Base-by-base conservation (phyloP, 352 stramenopile genomes). In the Phytophthora europaea region DNA sequence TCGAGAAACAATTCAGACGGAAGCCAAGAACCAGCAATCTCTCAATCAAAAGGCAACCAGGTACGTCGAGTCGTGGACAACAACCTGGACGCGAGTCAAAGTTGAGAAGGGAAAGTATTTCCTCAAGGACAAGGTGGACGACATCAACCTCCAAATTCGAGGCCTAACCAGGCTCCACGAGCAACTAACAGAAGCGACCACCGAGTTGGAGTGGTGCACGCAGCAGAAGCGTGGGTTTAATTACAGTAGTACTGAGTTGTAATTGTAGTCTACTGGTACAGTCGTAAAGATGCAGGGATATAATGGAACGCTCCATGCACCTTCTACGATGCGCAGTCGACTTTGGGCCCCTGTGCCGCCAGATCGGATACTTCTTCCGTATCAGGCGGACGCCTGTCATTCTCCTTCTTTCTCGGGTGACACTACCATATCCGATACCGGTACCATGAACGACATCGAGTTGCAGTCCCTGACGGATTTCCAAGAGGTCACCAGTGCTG, bases 181-280 rank as follows among this genome's bases (percentile, higher is more conserved):
- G 20, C 28, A 26, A 8, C 20, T 31, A 8, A 28, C n/a, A 26
- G 47, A 53, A 12, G 20, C 47, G 15, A 31, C 47, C n/a, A n/a
- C 47, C 8, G 47, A 53, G 47, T 20, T 53, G 47, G 47, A 53
- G n/a, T 53, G n/a, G n/a, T 53, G 47, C 47, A 31, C 28, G 47
- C 20, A 53, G 10, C 47, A 53, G 47, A 53, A 26, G 20, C 1
- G 20, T 53, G 47, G n/a, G 10, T 51, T 12, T 51, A 51, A 16
- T 47, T 47, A 8, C 38, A n/a, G 38, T n/a, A 43, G n/a, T n/a
- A n/a, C 36, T 43, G 36, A 18, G 15, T 43, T 50, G 43, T 50
- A 50, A 20, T 26, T 53, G 47, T 28, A 31, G 47, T 53, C 28
- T 18, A 28, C 7, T 16, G 47, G n/a, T n/a, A n/a, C n/a, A n/a